phyloP scores from a whole-genome alignment of 2,329 filamentous ascomycete species.

The Purpureocillium lavendulum region DNA sequence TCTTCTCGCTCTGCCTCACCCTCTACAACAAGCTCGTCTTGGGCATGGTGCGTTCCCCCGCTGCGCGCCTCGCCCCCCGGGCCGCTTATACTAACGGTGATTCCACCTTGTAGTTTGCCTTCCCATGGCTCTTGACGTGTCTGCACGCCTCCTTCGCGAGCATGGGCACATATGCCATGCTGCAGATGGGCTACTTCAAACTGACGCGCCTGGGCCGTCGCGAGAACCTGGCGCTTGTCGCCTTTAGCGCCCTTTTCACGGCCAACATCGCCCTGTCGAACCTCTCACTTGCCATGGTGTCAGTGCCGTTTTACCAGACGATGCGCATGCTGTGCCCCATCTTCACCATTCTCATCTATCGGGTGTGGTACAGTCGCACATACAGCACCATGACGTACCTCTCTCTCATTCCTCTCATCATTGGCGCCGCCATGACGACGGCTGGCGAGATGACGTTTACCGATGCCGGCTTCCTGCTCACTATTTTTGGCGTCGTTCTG shows the following conservation, averaged over 20 bases:
- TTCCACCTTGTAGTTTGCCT: slow-evolving; percentile 36
- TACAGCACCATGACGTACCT: slow-evolving; percentile 50
- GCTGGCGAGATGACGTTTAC: slow-evolving; percentile 56
- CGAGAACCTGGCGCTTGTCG: slow-evolving; percentile 46
- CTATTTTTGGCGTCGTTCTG: slow-evolving; percentile 44
- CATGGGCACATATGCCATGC: slow-evolving; percentile 44
- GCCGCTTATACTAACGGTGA: neutral
- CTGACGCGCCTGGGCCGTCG: slow-evolving; percentile 41
- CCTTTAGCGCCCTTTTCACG: slow-evolving; percentile 54
- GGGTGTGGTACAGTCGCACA: slow-evolving; percentile 42
- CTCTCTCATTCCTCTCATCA: slow-evolving; percentile 50
- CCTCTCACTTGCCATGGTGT: slow-evolving; percentile 52
- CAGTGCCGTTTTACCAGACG: slow-evolving; percentile 59
- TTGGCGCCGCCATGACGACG: slow-evolving; percentile 51
- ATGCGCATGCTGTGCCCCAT: slow-evolving; percentile 54
- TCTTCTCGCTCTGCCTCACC: slow-evolving; percentile 38
- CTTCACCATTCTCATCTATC: slow-evolving; percentile 54
- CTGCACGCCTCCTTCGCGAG: slow-evolving; percentile 50
- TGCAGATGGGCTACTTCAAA: slow-evolving; percentile 42
- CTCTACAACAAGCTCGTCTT: slow-evolving; percentile 53
- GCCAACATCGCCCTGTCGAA: slow-evolving; percentile 58
- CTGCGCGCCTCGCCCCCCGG: neutral
- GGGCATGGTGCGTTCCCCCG: slow-evolving; percentile 31
- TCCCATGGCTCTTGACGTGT: slow-evolving; percentile 53
- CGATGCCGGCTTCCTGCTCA: slow-evolving; percentile 46